Evolutionary conservation across 75 land plant species (phyloP).

Genomic region (Cunninghamia lanceolata): DNA sequence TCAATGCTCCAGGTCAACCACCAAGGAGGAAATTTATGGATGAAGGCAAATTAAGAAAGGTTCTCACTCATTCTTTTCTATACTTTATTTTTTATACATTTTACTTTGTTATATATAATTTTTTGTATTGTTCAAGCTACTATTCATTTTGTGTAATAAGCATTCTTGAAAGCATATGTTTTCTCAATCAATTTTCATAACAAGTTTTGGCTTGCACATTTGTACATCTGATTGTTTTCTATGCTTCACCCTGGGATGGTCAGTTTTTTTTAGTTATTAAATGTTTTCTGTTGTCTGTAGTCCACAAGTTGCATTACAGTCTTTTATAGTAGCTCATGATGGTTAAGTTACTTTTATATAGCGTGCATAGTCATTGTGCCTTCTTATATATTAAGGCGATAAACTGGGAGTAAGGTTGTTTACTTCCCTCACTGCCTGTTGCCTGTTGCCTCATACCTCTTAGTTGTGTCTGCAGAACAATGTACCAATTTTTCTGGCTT

Average conservation of each 20-base stretch:
- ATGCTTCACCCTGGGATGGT: background rate
- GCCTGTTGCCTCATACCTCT: background rate
- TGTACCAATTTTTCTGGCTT: background rate
- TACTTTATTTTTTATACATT: background rate
- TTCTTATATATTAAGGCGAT: background rate
- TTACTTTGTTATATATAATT: background rate
- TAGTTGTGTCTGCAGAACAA: background rate
- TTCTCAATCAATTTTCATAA: background rate
- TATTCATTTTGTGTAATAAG: background rate
- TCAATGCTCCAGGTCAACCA: conserved; percentile 53
- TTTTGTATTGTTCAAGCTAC: background rate
- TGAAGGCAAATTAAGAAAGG: conserved; percentile 96
- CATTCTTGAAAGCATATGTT: background rate
- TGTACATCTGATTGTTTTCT: background rate
- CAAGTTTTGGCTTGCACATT: background rate
- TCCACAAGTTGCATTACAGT: background rate
- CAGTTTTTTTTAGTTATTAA: background rate
- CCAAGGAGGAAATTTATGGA: conserved; percentile 88
- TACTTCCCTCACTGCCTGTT: background rate
- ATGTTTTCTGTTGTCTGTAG: background rate
- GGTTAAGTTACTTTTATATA: background rate
- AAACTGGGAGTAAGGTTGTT: background rate
- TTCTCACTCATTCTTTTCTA: conserved; percentile 13
- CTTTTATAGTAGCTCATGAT: background rate
- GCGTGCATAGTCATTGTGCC: background rate